Evolutionary conservation across 352 stramenopile species (phyloP).

Genomic region (Globisporangium cystogenes): DNA sequence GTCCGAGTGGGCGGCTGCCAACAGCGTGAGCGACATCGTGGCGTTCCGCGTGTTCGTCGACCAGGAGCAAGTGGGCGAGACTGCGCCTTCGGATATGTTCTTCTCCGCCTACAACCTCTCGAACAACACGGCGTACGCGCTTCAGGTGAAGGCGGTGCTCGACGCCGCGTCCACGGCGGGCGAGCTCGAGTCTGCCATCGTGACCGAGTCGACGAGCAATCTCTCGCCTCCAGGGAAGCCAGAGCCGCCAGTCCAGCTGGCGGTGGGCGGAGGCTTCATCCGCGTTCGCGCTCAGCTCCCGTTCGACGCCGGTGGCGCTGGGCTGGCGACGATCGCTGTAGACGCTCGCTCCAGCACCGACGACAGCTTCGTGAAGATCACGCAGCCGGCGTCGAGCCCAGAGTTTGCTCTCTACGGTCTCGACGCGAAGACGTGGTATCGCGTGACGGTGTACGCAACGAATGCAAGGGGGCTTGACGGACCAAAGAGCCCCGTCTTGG

Average conservation of each 20-base stretch:
- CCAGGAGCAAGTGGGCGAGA: conserved; percentile 1
- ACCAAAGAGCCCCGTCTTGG: neutral
- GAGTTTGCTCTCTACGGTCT: conserved; percentile 7
- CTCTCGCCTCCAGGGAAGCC: conserved; percentile 1
- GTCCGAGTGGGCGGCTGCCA: conserved; percentile 3
- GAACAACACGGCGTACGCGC: conserved; percentile 9
- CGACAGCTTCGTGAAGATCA: conserved; percentile 1
- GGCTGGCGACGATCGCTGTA: neutral
- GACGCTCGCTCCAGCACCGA: conserved; percentile 5
- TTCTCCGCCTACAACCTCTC: conserved; percentile 6
- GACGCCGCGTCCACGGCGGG: neutral
- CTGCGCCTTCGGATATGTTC: neutral
- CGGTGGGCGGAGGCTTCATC: conserved; percentile 1
- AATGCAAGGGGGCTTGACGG: conserved; percentile 1
- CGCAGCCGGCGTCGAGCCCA: neutral
- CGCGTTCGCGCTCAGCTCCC: neutral
- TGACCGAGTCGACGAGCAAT: conserved; percentile 1
- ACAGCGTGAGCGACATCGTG: conserved; percentile 3
- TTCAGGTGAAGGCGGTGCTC: conserved; percentile 5
- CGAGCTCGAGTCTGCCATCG: conserved; percentile 4
- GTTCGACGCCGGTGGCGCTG: conserved; percentile 2
- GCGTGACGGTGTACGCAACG: conserved; percentile 4
- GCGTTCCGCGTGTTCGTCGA: conserved; percentile 8
- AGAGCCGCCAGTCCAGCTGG: neutral
- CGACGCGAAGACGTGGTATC: conserved; percentile 3